These are phyloP conservation scores for Penicillium desertorum DNA, from an alignment of 495 filamentous ascomycete species.

Conservation along the genomic window DNA sequence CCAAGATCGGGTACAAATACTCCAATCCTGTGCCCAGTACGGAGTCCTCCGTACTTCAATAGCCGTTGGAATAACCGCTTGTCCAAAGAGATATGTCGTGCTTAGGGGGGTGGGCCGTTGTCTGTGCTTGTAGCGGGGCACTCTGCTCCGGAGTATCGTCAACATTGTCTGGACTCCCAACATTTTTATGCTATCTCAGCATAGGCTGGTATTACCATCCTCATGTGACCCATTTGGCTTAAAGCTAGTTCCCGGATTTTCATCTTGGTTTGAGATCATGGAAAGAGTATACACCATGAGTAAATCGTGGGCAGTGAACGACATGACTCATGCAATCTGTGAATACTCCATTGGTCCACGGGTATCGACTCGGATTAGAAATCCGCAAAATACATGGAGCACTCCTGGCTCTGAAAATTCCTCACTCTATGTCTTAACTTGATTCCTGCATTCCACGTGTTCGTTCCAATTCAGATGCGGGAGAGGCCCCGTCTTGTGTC, in stretches of 20 bases:
- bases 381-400: neutral
- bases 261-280: too few relatives aligned
- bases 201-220: neutral
- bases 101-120: slow-evolving; percentile 2
- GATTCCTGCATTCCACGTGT: neutral
- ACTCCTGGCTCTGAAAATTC: neutral
- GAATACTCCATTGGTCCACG: neutral
- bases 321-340: neutral
- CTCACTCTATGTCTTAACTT: neutral
- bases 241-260: neutral
- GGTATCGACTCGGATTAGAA: neutral
- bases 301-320: neutral
- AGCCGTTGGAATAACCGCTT: slow-evolving; percentile 18
- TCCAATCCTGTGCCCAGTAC: neutral
- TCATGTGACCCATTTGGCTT: neutral
- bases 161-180: neutral
- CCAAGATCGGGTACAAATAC: slow-evolving; percentile 1
- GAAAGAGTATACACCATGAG: neutral
- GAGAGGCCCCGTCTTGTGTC: neutral
- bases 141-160: slow-evolving; percentile 6
- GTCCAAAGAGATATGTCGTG: neutral
- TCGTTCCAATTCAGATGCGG: neutral
- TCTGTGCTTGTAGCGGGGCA: slow-evolving; percentile 7
- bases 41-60: slow-evolving; percentile 8
- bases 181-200: neutral